Conservation (phyloP, 2,329 filamentous ascomycete genomes). For the Nemania diffusa region DNA sequence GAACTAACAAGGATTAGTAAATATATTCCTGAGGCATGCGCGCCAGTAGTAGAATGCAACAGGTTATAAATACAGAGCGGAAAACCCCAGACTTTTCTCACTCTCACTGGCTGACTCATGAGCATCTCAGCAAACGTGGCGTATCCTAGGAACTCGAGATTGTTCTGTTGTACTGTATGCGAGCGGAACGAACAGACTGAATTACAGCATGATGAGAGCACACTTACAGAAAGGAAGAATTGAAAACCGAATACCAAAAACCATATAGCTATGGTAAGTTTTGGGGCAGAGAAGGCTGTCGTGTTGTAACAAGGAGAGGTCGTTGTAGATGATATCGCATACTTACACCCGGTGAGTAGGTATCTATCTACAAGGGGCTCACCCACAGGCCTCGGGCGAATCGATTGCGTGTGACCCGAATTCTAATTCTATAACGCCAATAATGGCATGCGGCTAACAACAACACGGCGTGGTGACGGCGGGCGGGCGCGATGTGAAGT, state of each 20-base stretch:
- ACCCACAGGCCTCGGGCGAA: conserved; percentile 23
- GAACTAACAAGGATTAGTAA: conserved; percentile 28
- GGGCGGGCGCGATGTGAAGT: conserved; percentile 2
- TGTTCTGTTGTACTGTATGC: background rate
- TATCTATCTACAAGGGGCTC: conserved; percentile 25
- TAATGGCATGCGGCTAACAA: background rate
- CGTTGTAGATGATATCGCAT: conserved; percentile 16
- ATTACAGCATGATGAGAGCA: background rate
- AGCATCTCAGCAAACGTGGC: background rate
- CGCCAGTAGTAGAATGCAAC: background rate
- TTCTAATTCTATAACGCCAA: background rate
- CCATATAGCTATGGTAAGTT: background rate
- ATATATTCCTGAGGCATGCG: background rate
- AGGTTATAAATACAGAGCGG: background rate
- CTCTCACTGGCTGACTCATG: conserved; percentile 8
- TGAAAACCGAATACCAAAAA: background rate
- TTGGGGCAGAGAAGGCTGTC: background rate
- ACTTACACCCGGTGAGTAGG: conserved; percentile 29
- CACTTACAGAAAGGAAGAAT: background rate
- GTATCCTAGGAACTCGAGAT: conserved; percentile 7
- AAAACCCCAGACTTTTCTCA: conserved; percentile 1
- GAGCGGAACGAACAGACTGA: background rate
- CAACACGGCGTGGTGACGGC: conserved; percentile 10
- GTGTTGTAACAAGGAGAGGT: background rate
- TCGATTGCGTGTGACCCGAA: background rate